Base-by-base conservation (phyloP, 495 filamentous ascomycete species). In the Podospora bellae-mahoneyi region DNA sequence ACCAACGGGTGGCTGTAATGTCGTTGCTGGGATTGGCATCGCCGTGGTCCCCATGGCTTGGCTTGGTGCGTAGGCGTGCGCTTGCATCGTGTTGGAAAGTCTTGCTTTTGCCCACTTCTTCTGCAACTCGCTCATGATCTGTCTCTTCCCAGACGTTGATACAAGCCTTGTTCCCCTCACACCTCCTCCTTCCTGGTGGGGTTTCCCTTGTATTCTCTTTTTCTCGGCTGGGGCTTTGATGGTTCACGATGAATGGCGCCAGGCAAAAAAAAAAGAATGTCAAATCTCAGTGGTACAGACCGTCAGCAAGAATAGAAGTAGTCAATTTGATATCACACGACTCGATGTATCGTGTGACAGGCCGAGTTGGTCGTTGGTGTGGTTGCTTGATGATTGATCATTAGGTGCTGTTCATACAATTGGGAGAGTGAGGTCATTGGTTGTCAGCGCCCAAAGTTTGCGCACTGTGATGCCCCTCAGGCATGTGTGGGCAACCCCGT, bases 91-190 rank as follows among this genome's bases (percentile, higher is more conserved):
- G 16, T 19, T 66, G 53, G 84, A 83, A 71, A 96, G 81, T 81
- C 91, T 93, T 54, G 92, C 84, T 78, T 92, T 93, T 75, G 89
- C 89, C 78, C 93, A 95, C 64, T 88, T 87, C 76, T 87, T 90
- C 80, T 94, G 92, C 48, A 97, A 86, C 66, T 93, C 88, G 76
- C 92, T 96, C 94, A 97, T 97, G 73, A 18, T 71, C 39, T 55
- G 55, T 6, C 56, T 34, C 13, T 54, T 67, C 48, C 34, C 39
- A 48, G 39, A 48, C 9, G 39, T 48, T 48, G 39, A 48, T 48
- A 48, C 39, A 48, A 13, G 9, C 39, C 39, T 10, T 48, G 15
- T 0, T 48, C 39, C 39, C 39, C 39, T 48, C 18, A 0, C 39
- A 48, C 39, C 39, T 48, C 39, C 39, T 18, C 39, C 39, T 10